Conservation (phyloP, 306 rosid genomes). For the Canavalia ensiformis region DNA sequence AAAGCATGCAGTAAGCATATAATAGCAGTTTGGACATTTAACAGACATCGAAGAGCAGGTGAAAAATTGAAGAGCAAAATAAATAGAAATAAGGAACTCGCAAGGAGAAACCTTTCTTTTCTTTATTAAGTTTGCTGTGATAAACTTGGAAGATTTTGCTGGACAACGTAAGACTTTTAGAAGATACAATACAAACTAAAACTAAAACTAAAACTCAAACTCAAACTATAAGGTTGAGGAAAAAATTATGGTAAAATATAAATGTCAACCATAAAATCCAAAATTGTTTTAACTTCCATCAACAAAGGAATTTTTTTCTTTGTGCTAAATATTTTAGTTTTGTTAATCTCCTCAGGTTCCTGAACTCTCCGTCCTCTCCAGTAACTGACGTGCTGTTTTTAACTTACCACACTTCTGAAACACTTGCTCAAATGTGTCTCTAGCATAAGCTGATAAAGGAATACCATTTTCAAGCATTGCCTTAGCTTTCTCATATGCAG, state of each 20-base stretch:
- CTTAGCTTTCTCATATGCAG: constrained; percentile 66
- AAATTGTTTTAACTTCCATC: constrained; percentile 22
- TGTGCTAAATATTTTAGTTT: constrained; percentile 16
- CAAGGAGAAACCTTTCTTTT: neutral
- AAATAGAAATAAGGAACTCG: neutral
- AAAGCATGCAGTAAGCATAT: neutral
- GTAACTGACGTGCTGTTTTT: constrained; percentile 63
- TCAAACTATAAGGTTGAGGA: constrained; percentile 10
- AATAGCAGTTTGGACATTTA: constrained; percentile 7
- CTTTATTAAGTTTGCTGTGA: neutral
- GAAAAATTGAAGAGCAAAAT: neutral
- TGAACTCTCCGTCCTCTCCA: constrained; percentile 50
- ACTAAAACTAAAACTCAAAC: constrained; percentile 13
- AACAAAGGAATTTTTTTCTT: neutral
- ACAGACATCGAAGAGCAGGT: constrained; percentile 3
- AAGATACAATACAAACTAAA: constrained; percentile 23
- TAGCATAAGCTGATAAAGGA: constrained; percentile 63
- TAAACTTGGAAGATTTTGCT: constrained; percentile 7
- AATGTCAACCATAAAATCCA: constrained; percentile 23
- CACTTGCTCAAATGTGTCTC: constrained; percentile 61
- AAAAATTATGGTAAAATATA: neutral
- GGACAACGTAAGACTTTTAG: constrained; percentile 31
- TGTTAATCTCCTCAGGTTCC: constrained; percentile 29
- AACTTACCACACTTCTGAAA: constrained; percentile 65
- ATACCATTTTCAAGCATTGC: constrained; percentile 68